phyloP scores from a whole-genome alignment of 2,329 filamentous ascomycete genomes.

The Monosporascus sp. region DNA sequence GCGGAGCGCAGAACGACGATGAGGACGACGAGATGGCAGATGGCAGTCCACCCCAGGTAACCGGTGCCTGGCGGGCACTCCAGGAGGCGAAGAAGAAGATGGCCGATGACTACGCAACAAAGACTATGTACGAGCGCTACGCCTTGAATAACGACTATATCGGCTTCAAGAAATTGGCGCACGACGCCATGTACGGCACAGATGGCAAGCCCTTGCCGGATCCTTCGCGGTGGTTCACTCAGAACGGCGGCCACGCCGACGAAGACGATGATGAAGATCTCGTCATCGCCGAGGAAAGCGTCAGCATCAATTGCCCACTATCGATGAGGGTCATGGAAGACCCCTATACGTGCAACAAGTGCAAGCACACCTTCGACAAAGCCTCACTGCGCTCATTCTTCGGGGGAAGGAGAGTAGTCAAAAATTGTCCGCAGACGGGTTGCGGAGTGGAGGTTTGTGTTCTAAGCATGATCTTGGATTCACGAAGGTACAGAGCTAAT shows the following conservation, averaged over 20 bases:
- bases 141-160: slow-evolving; percentile 54
- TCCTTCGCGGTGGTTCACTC: slow-evolving; percentile 48
- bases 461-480: neutral
- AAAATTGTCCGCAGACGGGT: slow-evolving; percentile 60
- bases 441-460: slow-evolving; percentile 50
- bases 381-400: slow-evolving; percentile 54
- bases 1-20: slow-evolving; percentile 14
- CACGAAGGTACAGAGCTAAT: slow-evolving; percentile 2
- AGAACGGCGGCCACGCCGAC: slow-evolving; percentile 31
- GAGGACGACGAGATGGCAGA: slow-evolving; percentile 22
- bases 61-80: slow-evolving; percentile 30
- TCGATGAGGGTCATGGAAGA: slow-evolving; percentile 60
- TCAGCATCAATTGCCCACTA: slow-evolving; percentile 65
- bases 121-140: slow-evolving; percentile 44
- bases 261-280: slow-evolving; percentile 61
- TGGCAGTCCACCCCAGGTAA: slow-evolving; percentile 16
- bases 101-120: slow-evolving; percentile 35
- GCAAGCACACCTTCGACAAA: slow-evolving; percentile 70
- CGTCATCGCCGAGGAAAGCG: slow-evolving; percentile 56
- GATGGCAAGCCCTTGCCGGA: slow-evolving; percentile 48
- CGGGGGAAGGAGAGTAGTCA: slow-evolving; percentile 23
- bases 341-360: slow-evolving; percentile 61
- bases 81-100: slow-evolving; percentile 32
- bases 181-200: slow-evolving; percentile 45
- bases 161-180: slow-evolving; percentile 54